Percentiles rank a stretch among this genome's conserved stretches.
phyloP scores from a whole-genome alignment of 2,329 filamentous ascomycete species.

The Fusarium chuoi region DNA sequence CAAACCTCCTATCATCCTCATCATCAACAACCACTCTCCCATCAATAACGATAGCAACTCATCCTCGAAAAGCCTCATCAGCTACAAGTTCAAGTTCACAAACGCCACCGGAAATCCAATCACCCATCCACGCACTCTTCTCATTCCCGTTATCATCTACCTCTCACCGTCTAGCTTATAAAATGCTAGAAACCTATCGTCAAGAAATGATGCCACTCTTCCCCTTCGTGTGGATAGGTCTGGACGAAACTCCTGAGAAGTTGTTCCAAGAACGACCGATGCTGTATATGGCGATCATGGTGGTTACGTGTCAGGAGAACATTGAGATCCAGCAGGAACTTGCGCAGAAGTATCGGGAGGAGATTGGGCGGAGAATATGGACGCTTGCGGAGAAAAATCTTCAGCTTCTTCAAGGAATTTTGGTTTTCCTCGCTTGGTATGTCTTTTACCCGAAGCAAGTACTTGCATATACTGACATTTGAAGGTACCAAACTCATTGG shows the following conservation, averaged over 20 bases:
- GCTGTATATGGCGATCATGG: conserved; percentile 23
- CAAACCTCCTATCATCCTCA: neutral
- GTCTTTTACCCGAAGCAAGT: rapidly evolving
- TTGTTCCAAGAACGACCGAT: neutral
- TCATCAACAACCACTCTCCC: neutral
- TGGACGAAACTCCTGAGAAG: neutral
- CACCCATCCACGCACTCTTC: neutral
- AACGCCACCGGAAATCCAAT: neutral
- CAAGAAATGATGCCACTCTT: conserved; percentile 19
- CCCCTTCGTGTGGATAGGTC: conserved; percentile 3
- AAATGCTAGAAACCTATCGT: conserved; percentile 1
- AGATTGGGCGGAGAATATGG: conserved; percentile 11
- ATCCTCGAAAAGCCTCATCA: neutral
- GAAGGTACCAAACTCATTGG: conserved; percentile 15
- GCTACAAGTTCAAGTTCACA: neutral
- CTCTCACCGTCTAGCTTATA: neutral
- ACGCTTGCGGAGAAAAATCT: conserved; percentile 7
- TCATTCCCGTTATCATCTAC: neutral
- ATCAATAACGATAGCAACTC: neutral
- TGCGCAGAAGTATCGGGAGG: conserved; percentile 10
- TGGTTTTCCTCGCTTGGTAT: conserved; percentile 18
- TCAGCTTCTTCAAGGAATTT: neutral
- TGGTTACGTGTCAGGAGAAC: conserved; percentile 11
- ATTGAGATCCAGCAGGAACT: neutral
- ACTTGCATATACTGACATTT: neutral